Evolutionary conservation across 768 basidiomycete species (phyloP).

Genomic region (Termitomyces sp.): DNA sequence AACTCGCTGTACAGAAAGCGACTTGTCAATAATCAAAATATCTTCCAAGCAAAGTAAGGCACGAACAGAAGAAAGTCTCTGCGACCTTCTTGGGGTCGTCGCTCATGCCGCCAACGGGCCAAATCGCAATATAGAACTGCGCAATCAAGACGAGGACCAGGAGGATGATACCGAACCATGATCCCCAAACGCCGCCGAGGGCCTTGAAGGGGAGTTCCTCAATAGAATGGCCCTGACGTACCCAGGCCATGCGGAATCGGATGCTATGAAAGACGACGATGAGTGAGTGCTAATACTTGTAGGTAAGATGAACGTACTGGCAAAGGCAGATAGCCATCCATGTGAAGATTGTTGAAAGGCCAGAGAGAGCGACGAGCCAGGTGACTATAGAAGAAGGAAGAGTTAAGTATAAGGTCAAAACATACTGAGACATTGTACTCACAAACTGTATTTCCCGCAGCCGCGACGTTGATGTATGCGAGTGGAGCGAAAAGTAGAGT

Average conservation of each 20-base stretch:
- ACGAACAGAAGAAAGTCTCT: constrained; percentile 35
- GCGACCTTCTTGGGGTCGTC: constrained; percentile 24
- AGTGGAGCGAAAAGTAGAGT: constrained; percentile 35
- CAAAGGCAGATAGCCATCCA: constrained; percentile 44
- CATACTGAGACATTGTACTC: constrained; percentile 8
- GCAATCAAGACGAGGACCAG: constrained; percentile 37
- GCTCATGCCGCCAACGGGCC: constrained; percentile 35
- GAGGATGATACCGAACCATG: constrained; percentile 41
- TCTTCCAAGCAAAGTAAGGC: background rate
- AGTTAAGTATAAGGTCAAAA: background rate
- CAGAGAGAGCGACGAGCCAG: constrained; percentile 44
- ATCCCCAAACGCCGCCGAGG: constrained; percentile 40
- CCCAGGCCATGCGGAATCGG: constrained; percentile 42
- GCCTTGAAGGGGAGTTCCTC: constrained; percentile 44
- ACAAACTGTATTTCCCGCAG: constrained; percentile 37
- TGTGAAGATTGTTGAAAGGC: constrained; percentile 42
- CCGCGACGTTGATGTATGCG: constrained; percentile 34
- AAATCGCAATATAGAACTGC: constrained; percentile 43
- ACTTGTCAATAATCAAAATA: background rate
- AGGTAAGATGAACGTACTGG: constrained; percentile 28
- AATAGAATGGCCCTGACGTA: constrained; percentile 37
- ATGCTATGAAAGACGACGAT: constrained; percentile 22
- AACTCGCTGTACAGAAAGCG: constrained; percentile 22
- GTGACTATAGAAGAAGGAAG: constrained; percentile 23
- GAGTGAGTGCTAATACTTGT: background rate